Evolutionary conservation across 345 rosid species (phyloP).

Genomic region (Eucalyptus erythrocorys): DNA sequence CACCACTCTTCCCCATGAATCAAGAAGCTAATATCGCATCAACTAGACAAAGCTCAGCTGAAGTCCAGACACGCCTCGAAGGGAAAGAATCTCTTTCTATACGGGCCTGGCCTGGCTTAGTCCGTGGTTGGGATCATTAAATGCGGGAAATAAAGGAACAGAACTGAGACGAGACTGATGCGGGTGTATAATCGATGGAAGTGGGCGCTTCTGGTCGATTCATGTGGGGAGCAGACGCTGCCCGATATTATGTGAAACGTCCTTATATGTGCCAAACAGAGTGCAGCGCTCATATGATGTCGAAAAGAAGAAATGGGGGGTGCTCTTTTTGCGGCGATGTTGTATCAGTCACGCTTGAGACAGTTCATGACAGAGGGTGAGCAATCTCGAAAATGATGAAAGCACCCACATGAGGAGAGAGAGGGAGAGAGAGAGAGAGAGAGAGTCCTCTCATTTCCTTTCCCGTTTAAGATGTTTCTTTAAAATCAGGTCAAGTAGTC

Average conservation of each 20-base stretch:
- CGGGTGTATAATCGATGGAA: not conserved
- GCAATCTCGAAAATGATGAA: not conserved
- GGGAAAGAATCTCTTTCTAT: not conserved
- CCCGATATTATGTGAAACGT: not conserved
- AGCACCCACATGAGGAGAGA: not conserved
- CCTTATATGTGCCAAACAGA: not conserved
- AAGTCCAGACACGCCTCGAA: not conserved
- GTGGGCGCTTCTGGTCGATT: conserved; percentile 6
- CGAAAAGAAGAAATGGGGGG: not conserved
- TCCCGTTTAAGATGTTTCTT: not conserved
- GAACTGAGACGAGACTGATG: not conserved
- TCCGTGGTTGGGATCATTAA: not conserved
- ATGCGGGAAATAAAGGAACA: not conserved
- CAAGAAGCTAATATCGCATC: not conserved
- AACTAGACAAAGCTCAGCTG: not conserved
- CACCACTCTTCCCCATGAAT: conserved; percentile 40
- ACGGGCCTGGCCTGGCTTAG: not conserved
- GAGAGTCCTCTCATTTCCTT: not conserved
- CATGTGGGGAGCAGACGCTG: conserved; percentile 2
- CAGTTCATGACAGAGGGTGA: not conserved
- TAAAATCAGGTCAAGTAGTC: not conserved
- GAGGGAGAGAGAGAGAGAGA: not conserved
- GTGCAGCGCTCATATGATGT: conserved; percentile 18
- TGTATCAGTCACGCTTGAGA: not conserved
- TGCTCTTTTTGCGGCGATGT: not conserved